Conservation (phyloP, 2,329 filamentous ascomycete genomes). For the Didymella lethalis region DNA sequence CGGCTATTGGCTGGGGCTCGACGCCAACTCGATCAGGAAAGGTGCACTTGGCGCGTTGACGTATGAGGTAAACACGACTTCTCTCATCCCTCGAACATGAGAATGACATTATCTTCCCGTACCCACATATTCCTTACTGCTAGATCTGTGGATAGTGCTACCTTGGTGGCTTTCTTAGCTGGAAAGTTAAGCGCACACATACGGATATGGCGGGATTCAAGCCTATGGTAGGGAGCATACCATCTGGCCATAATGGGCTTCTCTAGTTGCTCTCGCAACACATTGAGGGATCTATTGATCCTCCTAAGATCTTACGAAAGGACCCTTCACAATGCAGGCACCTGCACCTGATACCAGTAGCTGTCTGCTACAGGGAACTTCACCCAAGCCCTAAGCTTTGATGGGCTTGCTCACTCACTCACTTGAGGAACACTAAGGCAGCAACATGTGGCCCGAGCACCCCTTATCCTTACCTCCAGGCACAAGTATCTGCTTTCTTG, state of each 20-base stretch:
- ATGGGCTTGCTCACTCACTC: background rate
- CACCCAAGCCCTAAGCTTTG: background rate
- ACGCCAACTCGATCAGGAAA: constrained; percentile 7
- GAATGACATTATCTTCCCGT: background rate
- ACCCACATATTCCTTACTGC: background rate
- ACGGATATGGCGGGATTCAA: no score
- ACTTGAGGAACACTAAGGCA: background rate
- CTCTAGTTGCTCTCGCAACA: no score
- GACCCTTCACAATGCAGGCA: background rate
- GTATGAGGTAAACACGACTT: background rate
- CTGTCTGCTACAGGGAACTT: background rate
- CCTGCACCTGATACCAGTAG: background rate
- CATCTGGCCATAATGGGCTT: no score
- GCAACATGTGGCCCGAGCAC: background rate
- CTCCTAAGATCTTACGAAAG: background rate
- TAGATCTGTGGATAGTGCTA: no score
- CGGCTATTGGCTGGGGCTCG: constrained; percentile 16
- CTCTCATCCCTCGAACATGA: background rate
- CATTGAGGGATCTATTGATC: no score
- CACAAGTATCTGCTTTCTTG: background rate
- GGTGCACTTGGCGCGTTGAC: constrained; percentile 13
- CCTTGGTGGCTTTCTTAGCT: no score
- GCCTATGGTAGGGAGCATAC: no score
- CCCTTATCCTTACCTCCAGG: background rate
- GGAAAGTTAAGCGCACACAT: no score